These are phyloP conservation scores for Cenococcum geophilum DNA, from an alignment of 495 filamentous ascomycete genomes.

Conservation along the genomic window DNA sequence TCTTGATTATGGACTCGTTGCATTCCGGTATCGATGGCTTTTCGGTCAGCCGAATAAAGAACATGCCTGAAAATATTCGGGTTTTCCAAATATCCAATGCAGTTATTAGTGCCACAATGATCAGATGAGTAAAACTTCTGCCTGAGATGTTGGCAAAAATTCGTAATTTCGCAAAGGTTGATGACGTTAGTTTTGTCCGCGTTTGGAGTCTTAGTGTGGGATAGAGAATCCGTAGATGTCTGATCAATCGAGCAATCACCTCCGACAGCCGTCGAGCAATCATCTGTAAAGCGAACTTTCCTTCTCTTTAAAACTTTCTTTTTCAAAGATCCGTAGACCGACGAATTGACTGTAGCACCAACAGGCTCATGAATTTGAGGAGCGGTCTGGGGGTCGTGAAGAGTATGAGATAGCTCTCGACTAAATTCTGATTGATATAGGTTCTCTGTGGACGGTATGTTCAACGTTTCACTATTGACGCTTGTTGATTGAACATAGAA, in stretches of 20 bases:
- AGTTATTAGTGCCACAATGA: background rate
- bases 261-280: background rate
- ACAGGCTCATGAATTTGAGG: background rate
- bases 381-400: background rate
- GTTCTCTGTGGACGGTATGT: background rate
- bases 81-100: background rate
- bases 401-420: background rate
- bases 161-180: background rate
- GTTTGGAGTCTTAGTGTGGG: background rate
- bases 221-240: background rate
- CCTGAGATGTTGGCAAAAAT: background rate
- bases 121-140: background rate
- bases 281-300: background rate
- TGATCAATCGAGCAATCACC: background rate
- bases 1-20: too few species aligned
- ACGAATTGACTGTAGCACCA: background rate
- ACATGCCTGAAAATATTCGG: background rate
- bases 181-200: background rate
- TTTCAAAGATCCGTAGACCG: background rate
- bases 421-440: background rate
- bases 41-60: background rate
- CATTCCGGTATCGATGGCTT: background rate
- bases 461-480: background rate
- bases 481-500: background rate
- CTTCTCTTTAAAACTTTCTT: background rate